A percentile compares a stretch with the other conserved stretches of the same genome.
Conservation (phyloP, 306 rosid species). For the Cucurbita pepo region DNA sequence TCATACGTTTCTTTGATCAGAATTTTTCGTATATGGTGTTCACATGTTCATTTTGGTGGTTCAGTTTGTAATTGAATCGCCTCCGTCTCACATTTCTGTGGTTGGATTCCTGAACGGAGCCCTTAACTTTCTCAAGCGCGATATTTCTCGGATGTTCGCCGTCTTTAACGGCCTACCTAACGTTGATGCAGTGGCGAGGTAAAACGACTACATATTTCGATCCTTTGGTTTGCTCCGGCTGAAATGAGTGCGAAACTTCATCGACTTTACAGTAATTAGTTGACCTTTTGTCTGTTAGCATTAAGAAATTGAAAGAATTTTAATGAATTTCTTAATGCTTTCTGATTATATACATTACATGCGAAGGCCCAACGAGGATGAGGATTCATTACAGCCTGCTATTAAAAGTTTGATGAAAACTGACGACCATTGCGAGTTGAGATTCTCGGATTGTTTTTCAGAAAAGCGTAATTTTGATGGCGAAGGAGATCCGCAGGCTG, state of each 20-base stretch:
- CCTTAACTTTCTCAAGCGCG: constrained; percentile 29
- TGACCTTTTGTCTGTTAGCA: not conserved
- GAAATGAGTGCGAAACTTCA: not conserved
- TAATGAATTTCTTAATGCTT: not conserved
- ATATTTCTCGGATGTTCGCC: constrained; percentile 20
- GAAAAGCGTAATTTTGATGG: constrained; percentile 20
- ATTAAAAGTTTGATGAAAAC: constrained; percentile 21
- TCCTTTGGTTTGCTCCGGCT: not conserved
- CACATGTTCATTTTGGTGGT: not conserved
- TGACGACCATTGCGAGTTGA: constrained; percentile 16
- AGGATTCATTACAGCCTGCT: constrained; percentile 14
- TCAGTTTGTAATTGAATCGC: constrained; percentile 21
- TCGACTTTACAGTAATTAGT: not conserved
- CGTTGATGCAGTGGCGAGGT: constrained; percentile 21
- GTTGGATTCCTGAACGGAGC: constrained; percentile 29
- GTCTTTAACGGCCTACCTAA: constrained; percentile 22
- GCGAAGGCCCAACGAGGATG: constrained; percentile 29
- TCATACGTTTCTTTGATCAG: not conserved
- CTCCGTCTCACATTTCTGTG: constrained; percentile 16
- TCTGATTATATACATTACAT: constrained; percentile 1
- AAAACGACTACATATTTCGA: not conserved
- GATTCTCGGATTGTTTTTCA: constrained; percentile 20
- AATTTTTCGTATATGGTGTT: not conserved
- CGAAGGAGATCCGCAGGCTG: constrained; percentile 33
- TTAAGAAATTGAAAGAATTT: not conserved